Percentiles rank a stretch among this genome's conserved stretches.
phyloP scores from a whole-genome alignment of 257 asterid species.

The Haberlea rhodopensis region DNA sequence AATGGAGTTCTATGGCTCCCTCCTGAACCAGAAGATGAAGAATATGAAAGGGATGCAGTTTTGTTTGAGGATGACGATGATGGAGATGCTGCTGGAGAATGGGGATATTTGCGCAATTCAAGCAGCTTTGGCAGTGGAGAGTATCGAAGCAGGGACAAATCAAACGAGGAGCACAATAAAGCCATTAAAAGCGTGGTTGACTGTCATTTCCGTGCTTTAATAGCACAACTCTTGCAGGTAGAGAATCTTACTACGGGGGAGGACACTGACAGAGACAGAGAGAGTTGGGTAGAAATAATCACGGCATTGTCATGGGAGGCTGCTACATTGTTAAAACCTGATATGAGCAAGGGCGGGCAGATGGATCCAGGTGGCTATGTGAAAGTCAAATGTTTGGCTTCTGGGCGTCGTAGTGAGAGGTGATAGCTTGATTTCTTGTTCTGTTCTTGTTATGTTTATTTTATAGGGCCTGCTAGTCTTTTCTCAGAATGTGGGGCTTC shows the following conservation, averaged over 20 bases:
- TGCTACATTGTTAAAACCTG: constrained; percentile 84
- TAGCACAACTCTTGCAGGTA: constrained; percentile 90
- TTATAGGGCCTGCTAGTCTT: constrained; percentile 9
- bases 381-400: constrained; percentile 87
- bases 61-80: constrained; percentile 71
- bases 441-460: constrained; percentile 10
- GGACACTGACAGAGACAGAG: constrained; percentile 70
- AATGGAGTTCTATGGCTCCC: constrained; percentile 95
- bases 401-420: constrained; percentile 91
- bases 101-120: constrained; percentile 64
- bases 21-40: constrained; percentile 97
- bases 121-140: constrained; percentile 87
- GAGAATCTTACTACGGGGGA: constrained; percentile 73
- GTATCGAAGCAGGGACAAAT: constrained; percentile 67
- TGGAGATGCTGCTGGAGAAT: constrained; percentile 79
- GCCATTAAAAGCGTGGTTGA: constrained; percentile 82
- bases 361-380: constrained; percentile 98
- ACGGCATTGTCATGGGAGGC: constrained; percentile 96
- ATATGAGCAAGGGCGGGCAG: constrained; percentile 87
- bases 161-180: constrained; percentile 81
- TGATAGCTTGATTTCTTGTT: constrained; percentile 34
- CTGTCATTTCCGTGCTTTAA: constrained; percentile 90
- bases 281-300: constrained; percentile 89
- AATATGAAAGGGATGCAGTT: constrained; percentile 76
- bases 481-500: constrained; percentile 14